Conservation (phyloP, 345 rosid species). For the Eucalyptus melliodora region DNA sequence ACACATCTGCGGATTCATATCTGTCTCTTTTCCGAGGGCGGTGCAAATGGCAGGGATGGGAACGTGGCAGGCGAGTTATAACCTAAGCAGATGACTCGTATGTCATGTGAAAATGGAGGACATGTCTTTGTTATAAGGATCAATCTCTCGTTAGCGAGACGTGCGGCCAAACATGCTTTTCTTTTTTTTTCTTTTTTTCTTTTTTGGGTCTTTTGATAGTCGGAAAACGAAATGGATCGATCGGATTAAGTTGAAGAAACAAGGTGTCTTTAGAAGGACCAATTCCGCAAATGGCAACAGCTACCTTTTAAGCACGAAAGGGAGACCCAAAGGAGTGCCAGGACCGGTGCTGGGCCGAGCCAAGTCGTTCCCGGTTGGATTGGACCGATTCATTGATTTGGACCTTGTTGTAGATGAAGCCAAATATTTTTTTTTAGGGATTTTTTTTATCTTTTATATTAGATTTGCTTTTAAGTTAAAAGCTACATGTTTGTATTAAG, state of each 20-base stretch:
- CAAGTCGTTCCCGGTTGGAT: background rate
- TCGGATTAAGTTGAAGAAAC: background rate
- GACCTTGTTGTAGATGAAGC: background rate
- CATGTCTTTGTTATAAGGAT: background rate
- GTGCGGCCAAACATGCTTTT: background rate
- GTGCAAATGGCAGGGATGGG: background rate
- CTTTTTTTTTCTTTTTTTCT: background rate
- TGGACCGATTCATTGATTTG: fast-evolving
- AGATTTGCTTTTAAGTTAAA: no score
- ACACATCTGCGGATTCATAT: background rate
- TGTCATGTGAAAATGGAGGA: background rate
- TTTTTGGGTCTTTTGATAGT: background rate
- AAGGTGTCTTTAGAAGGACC: background rate
- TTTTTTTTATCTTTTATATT: no score
- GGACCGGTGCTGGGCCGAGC: background rate
- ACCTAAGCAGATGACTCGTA: background rate
- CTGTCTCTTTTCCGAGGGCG: background rate
- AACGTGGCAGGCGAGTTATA: background rate
- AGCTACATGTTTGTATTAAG: no score
- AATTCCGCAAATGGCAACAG: background rate
- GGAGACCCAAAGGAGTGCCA: background rate
- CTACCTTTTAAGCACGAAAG: background rate
- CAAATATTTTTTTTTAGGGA: no score
- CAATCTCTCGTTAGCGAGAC: background rate
- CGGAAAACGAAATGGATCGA: background rate